These are phyloP conservation scores for Neurospora pannonica DNA, from an alignment of 495 filamentous ascomycete genomes.

Conservation along the genomic window DNA sequence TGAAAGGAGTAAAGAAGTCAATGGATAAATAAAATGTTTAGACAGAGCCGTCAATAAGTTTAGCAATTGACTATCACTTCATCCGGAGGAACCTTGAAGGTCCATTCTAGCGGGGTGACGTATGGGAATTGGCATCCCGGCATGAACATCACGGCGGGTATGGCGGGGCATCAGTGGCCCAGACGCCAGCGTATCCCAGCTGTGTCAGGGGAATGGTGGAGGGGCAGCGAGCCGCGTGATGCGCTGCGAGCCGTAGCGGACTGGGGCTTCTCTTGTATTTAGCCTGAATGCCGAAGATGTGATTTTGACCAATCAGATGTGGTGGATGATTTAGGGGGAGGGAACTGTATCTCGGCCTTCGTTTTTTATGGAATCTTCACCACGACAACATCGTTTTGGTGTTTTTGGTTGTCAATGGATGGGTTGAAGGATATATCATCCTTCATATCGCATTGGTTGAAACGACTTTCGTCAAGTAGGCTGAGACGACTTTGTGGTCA, in stretches of 20 bases:
- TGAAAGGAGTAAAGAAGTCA: background rate
- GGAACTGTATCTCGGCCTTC: background rate
- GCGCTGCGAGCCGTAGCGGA: background rate
- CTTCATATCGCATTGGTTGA: too few relatives aligned
- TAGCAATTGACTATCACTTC: background rate
- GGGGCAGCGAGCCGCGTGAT: background rate
- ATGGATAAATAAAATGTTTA: background rate
- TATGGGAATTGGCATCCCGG: background rate
- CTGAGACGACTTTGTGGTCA: too few relatives aligned
- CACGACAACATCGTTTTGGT: background rate
- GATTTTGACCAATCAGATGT: background rate
- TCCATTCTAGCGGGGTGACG: background rate
- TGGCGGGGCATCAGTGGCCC: background rate
- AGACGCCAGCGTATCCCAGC: background rate
- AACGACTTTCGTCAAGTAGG: too few relatives aligned
- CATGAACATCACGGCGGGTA: background rate
- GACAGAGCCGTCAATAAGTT: background rate
- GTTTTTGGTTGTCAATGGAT: too few relatives aligned
- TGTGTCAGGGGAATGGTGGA: background rate
- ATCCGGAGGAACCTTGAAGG: background rate
- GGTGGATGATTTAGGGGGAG: background rate
- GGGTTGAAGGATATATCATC: too few relatives aligned
- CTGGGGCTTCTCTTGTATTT: background rate
- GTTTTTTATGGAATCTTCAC: background rate
- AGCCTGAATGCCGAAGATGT: background rate